phyloP scores from a whole-genome alignment of 805 yeast species.

The Kodamaea sagamina region DNA sequence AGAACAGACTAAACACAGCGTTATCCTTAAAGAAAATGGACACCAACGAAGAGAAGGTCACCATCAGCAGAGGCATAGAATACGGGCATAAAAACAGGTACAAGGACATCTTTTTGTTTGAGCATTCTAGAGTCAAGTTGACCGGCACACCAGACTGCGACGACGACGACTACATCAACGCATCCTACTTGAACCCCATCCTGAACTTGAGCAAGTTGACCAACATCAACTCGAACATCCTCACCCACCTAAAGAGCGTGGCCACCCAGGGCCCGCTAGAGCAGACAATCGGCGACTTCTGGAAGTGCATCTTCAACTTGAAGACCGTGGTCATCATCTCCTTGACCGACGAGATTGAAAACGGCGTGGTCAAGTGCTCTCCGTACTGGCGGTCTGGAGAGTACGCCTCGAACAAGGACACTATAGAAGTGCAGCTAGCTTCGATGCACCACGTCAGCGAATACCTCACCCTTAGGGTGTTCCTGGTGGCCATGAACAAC shows the following conservation, averaged over 20 bases:
- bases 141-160: slow-evolving; percentile 18
- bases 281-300: slow-evolving; percentile 78
- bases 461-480: slow-evolving; percentile 18
- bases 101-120: slow-evolving; percentile 85
- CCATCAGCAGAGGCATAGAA: slow-evolving; percentile 76
- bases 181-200: slow-evolving; percentile 58
- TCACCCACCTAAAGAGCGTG: slow-evolving; percentile 41
- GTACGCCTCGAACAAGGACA: slow-evolving; percentile 37
- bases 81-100: slow-evolving; percentile 65
- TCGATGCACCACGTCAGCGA: slow-evolving; percentile 9
- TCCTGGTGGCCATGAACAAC: slow-evolving; percentile 16
- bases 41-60: slow-evolving; percentile 34
- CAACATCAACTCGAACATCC: slow-evolving; percentile 9
- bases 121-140: slow-evolving; percentile 77
- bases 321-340: slow-evolving; percentile 68
- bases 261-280: slow-evolving; percentile 89
- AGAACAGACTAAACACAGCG: slow-evolving; percentile 54
- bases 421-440: slow-evolving; percentile 22
- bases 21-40: slow-evolving; percentile 18
- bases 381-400: slow-evolving; percentile 73
- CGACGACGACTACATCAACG: slow-evolving; percentile 74
- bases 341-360: slow-evolving; percentile 73
- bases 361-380: slow-evolving; percentile 74
- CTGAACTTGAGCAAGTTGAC: slow-evolving; percentile 15
- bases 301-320: slow-evolving; percentile 72